Conservation (phyloP, 805 yeast species). For the Ogataea paradorogensis region DNA sequence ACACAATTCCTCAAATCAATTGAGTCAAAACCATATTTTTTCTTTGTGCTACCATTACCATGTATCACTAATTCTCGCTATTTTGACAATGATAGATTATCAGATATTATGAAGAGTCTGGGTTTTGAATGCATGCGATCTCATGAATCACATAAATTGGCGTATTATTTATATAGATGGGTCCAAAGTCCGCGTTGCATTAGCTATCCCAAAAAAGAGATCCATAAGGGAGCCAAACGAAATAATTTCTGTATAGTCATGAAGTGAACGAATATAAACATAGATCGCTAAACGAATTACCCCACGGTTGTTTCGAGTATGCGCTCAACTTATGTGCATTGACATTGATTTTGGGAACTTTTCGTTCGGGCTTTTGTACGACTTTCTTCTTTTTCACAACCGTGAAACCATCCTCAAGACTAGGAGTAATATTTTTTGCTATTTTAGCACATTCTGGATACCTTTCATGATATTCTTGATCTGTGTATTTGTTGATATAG, state of each 20-base stretch:
- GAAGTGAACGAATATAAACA: constrained; percentile 17
- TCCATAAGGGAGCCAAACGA: constrained; percentile 54
- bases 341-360: constrained; percentile 13
- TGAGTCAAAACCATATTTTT: constrained; percentile 37
- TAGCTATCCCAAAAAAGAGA: constrained; percentile 41
- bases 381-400: constrained; percentile 12
- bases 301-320: constrained; percentile 21
- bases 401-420: constrained; percentile 5
- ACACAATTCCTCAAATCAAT: constrained; percentile 49
- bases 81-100: constrained; percentile 44
- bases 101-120: constrained; percentile 48
- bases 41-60: constrained; percentile 85
- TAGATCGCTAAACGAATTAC: constrained; percentile 29
- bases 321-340: constrained; percentile 4
- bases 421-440: constrained; percentile 11
- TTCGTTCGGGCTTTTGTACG: constrained; percentile 8
- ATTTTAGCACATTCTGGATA: constrained; percentile 31
- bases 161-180: constrained; percentile 67
- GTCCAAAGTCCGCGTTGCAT: constrained; percentile 10
- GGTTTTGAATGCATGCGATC: constrained; percentile 52
- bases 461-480: constrained; percentile 24
- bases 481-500: constrained; percentile 29
- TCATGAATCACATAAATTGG: constrained; percentile 67
- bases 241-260: constrained; percentile 67
- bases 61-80: constrained; percentile 84